Evolutionary conservation across 2,329 filamentous ascomycete species (phyloP).

Genomic region (Cordyceps farinosa): DNA sequence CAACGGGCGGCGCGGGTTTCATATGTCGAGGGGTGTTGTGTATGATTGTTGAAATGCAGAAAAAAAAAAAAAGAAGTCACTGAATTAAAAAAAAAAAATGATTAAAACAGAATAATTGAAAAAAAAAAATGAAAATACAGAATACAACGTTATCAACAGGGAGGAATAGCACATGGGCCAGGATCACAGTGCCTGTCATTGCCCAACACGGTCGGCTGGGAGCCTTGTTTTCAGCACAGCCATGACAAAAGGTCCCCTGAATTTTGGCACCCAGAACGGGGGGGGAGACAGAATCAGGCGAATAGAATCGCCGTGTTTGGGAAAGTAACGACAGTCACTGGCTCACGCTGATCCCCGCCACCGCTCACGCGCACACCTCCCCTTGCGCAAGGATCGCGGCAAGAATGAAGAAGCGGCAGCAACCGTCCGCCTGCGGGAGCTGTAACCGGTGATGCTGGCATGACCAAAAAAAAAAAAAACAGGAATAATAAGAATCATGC

Average conservation of each 20-base stretch:
- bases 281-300: background rate
- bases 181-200: no score
- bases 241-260: background rate
- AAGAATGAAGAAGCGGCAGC: background rate
- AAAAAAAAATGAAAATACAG: no score
- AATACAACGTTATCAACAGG: no score
- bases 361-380: background rate
- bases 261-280: background rate
- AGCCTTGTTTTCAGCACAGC: background rate
- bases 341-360: background rate
- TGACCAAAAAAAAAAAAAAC: background rate
- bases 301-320: background rate
- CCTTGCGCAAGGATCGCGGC: background rate
- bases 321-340: background rate
- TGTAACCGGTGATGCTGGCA: background rate
- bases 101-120: no score
- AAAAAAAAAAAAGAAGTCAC: no score
- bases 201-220: no score
- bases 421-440: background rate
- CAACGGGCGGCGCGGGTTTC: background rate
- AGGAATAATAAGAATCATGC: background rate
- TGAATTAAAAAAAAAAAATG: no score
- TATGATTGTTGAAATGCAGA: no score
- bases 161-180: no score
- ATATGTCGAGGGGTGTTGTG: no score